Evolutionary conservation across 2,329 filamentous ascomycete genomes (phyloP).

Genomic region (Xylariales sp.): DNA sequence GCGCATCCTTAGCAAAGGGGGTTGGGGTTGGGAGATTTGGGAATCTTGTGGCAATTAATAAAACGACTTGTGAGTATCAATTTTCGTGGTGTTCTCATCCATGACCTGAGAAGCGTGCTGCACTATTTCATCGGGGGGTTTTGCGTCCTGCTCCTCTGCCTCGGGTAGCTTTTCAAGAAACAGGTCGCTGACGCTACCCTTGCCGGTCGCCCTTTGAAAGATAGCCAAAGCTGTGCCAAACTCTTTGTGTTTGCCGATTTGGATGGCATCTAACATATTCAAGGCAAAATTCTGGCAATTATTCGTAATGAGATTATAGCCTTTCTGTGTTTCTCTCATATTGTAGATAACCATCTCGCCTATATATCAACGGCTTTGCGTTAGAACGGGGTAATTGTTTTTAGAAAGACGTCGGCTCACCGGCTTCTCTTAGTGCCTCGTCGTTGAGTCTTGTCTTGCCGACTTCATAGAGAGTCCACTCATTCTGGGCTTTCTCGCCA

Average conservation of each 20-base stretch:
- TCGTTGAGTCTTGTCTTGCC: slow-evolving; percentile 40
- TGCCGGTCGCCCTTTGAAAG: slow-evolving; percentile 37
- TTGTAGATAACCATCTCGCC: slow-evolving; percentile 41
- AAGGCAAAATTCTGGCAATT: slow-evolving; percentile 42
- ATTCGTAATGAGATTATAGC: slow-evolving; percentile 40
- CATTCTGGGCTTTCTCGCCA: slow-evolving; percentile 21
- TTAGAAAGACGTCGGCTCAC: slow-evolving; percentile 23
- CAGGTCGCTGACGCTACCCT: slow-evolving; percentile 35
- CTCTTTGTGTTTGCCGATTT: slow-evolving; percentile 37
- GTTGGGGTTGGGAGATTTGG: background rate
- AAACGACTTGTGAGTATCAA: slow-evolving; percentile 33
- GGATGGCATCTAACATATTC: slow-evolving; percentile 39
- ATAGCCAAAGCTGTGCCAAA: slow-evolving; percentile 38
- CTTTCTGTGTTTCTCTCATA: slow-evolving; percentile 39
- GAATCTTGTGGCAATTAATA: slow-evolving; percentile 7
- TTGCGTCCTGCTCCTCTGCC: slow-evolving; percentile 35
- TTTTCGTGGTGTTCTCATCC: slow-evolving; percentile 40
- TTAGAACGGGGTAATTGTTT: slow-evolving; percentile 5
- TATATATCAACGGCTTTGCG: slow-evolving; percentile 12
- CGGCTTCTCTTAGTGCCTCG: slow-evolving; percentile 39
- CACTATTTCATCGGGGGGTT: slow-evolving; percentile 29
- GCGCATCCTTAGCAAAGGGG: background rate
- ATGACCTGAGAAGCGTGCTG: slow-evolving; percentile 37
- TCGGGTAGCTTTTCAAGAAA: slow-evolving; percentile 34
- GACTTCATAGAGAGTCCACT: slow-evolving; percentile 38